Percentiles rank a stretch among this genome's conserved stretches.
These are phyloP conservation scores for Steccherinum ochraceum DNA, from an alignment of 768 basidiomycete species.

Conservation along the genomic window DNA sequence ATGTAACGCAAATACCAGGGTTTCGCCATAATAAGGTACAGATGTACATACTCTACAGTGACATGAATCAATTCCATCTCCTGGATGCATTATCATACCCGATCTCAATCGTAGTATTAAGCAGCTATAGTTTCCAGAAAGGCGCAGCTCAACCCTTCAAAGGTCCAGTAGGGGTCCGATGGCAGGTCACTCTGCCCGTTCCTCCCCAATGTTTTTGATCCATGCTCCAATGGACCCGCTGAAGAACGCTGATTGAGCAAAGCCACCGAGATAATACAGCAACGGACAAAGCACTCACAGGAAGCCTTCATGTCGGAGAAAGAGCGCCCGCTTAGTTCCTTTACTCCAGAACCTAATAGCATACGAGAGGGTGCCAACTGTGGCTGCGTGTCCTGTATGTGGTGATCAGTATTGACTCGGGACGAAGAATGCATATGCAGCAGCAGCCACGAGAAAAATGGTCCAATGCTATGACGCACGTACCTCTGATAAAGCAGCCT, in stretches of 20 bases:
- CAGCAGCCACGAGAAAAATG: not conserved
- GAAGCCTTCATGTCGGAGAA: constrained; percentile 97
- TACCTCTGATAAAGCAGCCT: constrained; percentile 98
- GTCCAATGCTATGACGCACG: constrained; percentile 22
- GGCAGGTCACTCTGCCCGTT: constrained; percentile 22
- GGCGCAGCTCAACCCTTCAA: too few species aligned
- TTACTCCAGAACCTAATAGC: constrained; percentile 99
- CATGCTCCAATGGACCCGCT: constrained; percentile 95
- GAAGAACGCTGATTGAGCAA: constrained; percentile 2
- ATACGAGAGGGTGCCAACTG: constrained; percentile 95
- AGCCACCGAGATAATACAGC: too few species aligned
- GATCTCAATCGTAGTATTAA: not conserved
- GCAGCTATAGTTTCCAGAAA: not conserved
- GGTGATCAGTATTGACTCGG: not conserved
- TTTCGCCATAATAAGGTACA: not conserved
- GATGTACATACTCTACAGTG: not conserved
- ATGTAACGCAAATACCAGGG: too few species aligned
- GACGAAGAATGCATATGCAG: not conserved
- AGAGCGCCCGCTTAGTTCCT: constrained; percentile 92
- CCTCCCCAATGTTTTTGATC: constrained; percentile 87
- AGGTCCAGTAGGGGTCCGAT: too few species aligned
- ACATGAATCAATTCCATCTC: not conserved
- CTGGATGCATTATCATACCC: not conserved
- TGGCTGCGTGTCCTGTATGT: constrained; percentile 85
- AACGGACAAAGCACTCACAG: constrained; percentile 49